Percentiles rank a stretch among this genome's conserved stretches.
Conservation (phyloP, 2,329 filamentous ascomycete species). For the Cladosporium halotolerans region DNA sequence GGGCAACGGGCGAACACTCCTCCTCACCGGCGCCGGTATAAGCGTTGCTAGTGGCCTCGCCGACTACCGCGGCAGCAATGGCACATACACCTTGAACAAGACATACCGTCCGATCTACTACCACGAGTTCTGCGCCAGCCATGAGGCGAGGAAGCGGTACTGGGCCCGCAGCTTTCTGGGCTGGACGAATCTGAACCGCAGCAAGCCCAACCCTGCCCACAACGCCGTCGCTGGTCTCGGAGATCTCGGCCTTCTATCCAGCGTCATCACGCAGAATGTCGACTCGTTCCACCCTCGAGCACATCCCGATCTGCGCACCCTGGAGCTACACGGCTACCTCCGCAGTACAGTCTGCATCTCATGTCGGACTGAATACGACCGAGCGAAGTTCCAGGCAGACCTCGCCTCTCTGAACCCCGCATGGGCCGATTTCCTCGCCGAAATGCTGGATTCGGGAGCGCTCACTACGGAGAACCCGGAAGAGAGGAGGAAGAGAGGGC, state of each 20-base stretch:
- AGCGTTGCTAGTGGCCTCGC: slow-evolving; percentile 88
- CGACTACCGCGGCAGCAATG: slow-evolving; percentile 83
- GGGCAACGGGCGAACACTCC: slow-evolving; percentile 53
- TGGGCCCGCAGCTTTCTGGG: slow-evolving; percentile 94
- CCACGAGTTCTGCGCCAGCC: slow-evolving; percentile 75
- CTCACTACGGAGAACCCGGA: slow-evolving; percentile 70
- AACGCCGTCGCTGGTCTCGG: slow-evolving; percentile 68
- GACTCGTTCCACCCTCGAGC: slow-evolving; percentile 83
- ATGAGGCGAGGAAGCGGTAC: slow-evolving; percentile 84
- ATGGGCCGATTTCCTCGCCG: slow-evolving; percentile 71
- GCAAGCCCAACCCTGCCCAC: slow-evolving; percentile 75
- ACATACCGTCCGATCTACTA: slow-evolving; percentile 88
- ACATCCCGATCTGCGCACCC: slow-evolving; percentile 66
- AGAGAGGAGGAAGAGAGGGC: slow-evolving; percentile 59
- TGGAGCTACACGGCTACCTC: slow-evolving; percentile 89
- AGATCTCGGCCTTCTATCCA: slow-evolving; percentile 63
- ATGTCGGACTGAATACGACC: slow-evolving; percentile 65
- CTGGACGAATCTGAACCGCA: slow-evolving; percentile 74
- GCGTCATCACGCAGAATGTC: slow-evolving; percentile 91
- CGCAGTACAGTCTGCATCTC: slow-evolving; percentile 73
- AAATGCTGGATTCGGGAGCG: slow-evolving; percentile 67
- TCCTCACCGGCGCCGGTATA: slow-evolving; percentile 79
- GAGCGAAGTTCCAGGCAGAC: slow-evolving; percentile 68
- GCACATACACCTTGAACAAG: slow-evolving; percentile 89
- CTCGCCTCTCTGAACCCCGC: slow-evolving; percentile 74